These are phyloP conservation scores for Brachypodium distachyon DNA, from an alignment of 202 grass and related monocot genomes.

Conservation along the genomic window DNA sequence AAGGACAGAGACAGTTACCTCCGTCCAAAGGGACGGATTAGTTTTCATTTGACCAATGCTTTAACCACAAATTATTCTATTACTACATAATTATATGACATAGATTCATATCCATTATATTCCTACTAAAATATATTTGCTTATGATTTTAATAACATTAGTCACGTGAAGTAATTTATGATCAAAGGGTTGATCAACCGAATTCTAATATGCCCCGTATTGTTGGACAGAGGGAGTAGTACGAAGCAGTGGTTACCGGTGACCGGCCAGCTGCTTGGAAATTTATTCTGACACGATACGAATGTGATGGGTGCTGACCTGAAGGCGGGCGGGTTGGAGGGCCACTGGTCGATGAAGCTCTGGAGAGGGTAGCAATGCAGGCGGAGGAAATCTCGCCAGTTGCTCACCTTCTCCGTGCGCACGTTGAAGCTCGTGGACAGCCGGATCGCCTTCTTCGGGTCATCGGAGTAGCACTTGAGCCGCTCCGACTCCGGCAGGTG, in stretches of 20 bases:
- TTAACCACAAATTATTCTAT: too few species aligned
- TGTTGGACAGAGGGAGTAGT: too few species aligned
- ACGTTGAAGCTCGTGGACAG: constrained; percentile 97
- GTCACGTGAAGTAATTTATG: too few species aligned
- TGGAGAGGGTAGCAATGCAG: constrained; percentile 81
- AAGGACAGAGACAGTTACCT: not conserved
- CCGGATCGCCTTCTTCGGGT: constrained; percentile 61
- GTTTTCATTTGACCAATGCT: too few species aligned
- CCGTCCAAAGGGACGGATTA: too few species aligned
- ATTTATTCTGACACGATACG: not conserved
- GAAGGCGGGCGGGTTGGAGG: constrained; percentile 56
- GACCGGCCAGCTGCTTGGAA: not conserved
- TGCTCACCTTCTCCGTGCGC: constrained; percentile 71
- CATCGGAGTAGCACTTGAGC: constrained; percentile 89
- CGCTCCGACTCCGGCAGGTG: constrained; percentile 82
- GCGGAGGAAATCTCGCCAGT: constrained; percentile 87
- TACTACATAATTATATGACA: too few species aligned
- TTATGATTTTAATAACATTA: too few species aligned
- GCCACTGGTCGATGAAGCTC: constrained; percentile 76
- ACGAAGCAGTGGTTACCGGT: too few species aligned
- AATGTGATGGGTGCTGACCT: constrained; percentile 24
- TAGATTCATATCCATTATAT: too few species aligned
- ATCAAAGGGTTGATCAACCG: too few species aligned
- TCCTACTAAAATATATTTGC: too few species aligned
- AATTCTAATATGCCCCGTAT: too few species aligned